These are phyloP conservation scores for Aspergillus quadrilineatus DNA, from an alignment of 2,329 filamentous ascomycete species.

Conservation along the genomic window DNA sequence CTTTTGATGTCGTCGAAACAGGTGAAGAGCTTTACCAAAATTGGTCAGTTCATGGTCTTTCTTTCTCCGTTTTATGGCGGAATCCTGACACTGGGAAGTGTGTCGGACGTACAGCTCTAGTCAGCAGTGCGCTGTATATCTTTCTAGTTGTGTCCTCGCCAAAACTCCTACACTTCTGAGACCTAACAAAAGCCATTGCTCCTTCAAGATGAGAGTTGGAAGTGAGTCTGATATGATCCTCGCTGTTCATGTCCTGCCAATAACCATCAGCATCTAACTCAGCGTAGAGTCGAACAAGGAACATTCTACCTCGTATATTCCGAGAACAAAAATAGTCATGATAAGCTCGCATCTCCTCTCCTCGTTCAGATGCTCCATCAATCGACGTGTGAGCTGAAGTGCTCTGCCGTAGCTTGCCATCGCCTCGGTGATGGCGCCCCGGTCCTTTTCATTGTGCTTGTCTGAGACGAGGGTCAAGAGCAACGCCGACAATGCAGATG, in stretches of 20 bases:
- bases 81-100: background rate
- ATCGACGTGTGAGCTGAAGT: constrained; percentile 6
- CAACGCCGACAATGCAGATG: constrained; percentile 3
- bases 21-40: constrained; percentile 2
- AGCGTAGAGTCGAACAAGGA: background rate
- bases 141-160: constrained; percentile 1
- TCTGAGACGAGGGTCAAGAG: constrained; percentile 3
- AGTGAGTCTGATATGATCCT: constrained; percentile 1
- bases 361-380: constrained; percentile 3
- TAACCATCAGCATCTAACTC: background rate
- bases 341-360: constrained; percentile 1
- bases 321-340: constrained; percentile 8
- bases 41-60: background rate
- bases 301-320: constrained; percentile 5
- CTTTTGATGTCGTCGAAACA: constrained; percentile 5
- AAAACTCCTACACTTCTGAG: constrained; percentile 1
- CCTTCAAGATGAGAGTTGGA: constrained; percentile 8
- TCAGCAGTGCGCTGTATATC: constrained; percentile 7
- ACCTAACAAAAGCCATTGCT: constrained; percentile 7
- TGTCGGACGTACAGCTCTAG: constrained; percentile 2
- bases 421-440: background rate
- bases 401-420: constrained; percentile 8
- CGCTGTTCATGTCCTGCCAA: constrained; percentile 1
- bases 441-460: background rate
- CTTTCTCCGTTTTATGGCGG: background rate